These are phyloP conservation scores for Calvatia gigantea DNA, from an alignment of 768 basidiomycete genomes.

Conservation along the genomic window DNA sequence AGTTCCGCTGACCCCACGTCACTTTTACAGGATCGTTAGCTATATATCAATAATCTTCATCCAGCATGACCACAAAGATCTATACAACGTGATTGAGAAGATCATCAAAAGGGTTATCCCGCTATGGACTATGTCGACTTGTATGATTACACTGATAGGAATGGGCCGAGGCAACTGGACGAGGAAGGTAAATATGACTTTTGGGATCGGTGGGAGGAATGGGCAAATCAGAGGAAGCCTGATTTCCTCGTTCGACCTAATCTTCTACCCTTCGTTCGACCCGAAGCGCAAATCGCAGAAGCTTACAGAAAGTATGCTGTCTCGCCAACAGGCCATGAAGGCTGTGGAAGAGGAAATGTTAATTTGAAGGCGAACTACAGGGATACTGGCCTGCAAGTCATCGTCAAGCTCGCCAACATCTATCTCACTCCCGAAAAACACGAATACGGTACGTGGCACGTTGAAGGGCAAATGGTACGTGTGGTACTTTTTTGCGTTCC, in stretches of 20 bases:
- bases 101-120: slow-evolving; percentile 24
- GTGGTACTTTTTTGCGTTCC: background rate
- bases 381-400: slow-evolving; percentile 17
- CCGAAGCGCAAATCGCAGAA: background rate
- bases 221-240: background rate
- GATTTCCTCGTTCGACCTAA: background rate
- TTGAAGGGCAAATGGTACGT: slow-evolving; percentile 25
- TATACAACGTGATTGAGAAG: slow-evolving; percentile 25
- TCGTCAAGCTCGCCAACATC: slow-evolving; percentile 24
- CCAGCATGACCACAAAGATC: slow-evolving; percentile 20
- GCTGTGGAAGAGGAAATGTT: background rate
- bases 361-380: slow-evolving; percentile 14
- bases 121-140: slow-evolving; percentile 20
- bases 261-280: background rate
- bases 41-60: slow-evolving; percentile 41
- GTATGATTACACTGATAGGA: background rate
- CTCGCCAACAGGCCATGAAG: background rate
- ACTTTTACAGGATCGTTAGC: slow-evolving; percentile 21
- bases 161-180: background rate
- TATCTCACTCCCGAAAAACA: slow-evolving; percentile 28
- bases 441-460: slow-evolving; percentile 27
- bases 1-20: background rate
- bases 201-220: background rate
- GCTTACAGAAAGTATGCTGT: background rate
- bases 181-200: background rate